Conservation (phyloP, 2,329 filamentous ascomycete genomes). For the Myriosclerotinia curreyana region DNA sequence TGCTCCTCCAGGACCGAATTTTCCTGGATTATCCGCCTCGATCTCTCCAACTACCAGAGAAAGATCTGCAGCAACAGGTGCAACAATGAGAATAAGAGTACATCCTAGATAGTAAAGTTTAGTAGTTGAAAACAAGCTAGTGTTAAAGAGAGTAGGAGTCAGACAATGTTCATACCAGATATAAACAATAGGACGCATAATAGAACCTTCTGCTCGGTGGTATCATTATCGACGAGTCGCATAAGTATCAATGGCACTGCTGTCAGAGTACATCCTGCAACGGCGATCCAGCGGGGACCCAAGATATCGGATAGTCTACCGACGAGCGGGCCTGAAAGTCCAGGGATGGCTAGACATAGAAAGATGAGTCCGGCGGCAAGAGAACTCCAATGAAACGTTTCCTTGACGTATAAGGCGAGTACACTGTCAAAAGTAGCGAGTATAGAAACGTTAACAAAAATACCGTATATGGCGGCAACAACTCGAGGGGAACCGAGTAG, state of each 20-base stretch:
- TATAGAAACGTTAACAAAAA: constrained; percentile 46
- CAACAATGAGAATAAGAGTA: constrained; percentile 55
- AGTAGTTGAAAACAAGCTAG: constrained; percentile 26
- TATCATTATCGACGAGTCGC: constrained; percentile 58
- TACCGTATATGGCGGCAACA: constrained; percentile 42
- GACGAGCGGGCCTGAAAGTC: constrained; percentile 55
- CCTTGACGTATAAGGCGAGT: constrained; percentile 52
- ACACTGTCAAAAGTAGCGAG: constrained; percentile 55
- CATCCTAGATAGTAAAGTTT: not conserved
- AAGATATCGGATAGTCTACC: constrained; percentile 49
- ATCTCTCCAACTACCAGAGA: constrained; percentile 53
- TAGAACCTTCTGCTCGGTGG: constrained; percentile 58
- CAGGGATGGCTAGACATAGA: constrained; percentile 55
- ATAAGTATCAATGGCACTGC: constrained; percentile 60
- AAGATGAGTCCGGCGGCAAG: constrained; percentile 56
- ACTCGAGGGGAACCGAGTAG: constrained; percentile 35
- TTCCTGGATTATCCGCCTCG: constrained; percentile 46
- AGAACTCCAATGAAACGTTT: constrained; percentile 54
- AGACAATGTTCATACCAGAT: constrained; percentile 44
- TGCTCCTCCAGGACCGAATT: constrained; percentile 54
- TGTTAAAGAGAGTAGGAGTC: not conserved
- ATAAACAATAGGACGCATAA: constrained; percentile 60
- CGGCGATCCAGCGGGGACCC: constrained; percentile 60
- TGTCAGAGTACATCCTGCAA: constrained; percentile 54
- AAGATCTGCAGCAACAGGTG: constrained; percentile 68